phyloP scores from a whole-genome alignment of 148 eudicot genomes.

The Silene latifolia region DNA sequence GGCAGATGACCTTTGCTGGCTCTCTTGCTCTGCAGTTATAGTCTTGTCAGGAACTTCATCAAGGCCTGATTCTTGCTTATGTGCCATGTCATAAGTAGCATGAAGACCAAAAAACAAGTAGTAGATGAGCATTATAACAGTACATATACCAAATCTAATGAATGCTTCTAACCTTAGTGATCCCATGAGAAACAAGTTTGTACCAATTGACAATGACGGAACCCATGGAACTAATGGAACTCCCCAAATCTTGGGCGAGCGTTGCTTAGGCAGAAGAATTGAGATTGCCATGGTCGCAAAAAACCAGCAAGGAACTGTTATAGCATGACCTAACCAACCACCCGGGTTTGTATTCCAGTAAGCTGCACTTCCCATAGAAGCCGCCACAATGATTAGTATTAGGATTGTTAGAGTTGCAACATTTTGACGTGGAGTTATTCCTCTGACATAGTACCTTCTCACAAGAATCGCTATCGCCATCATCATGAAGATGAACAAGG shows the following conservation, averaged over 20 bases:
- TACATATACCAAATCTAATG: slow-evolving; percentile 31
- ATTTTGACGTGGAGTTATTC: slow-evolving; percentile 35
- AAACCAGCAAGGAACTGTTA: slow-evolving; percentile 55
- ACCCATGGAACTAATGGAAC: slow-evolving; percentile 72
- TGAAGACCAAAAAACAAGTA: slow-evolving; percentile 48
- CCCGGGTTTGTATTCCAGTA: slow-evolving; percentile 43
- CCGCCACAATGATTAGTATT: slow-evolving; percentile 39
- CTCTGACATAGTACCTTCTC: slow-evolving; percentile 52
- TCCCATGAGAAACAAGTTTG: slow-evolving; percentile 67
- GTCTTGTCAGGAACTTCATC: slow-evolving; percentile 4
- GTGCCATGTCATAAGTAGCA: slow-evolving; percentile 49
- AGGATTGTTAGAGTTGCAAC: slow-evolving; percentile 31
- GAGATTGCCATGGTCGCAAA: slow-evolving; percentile 47
- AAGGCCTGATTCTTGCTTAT: neutral
- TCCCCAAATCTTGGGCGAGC: slow-evolving; percentile 64
- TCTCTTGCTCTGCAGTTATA: neutral
- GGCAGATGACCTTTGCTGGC: too few species aligned
- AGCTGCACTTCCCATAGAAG: slow-evolving; percentile 49
- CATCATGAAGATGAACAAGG: slow-evolving; percentile 64
- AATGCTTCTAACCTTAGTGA: slow-evolving; percentile 34
- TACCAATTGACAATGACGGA: slow-evolving; percentile 56
- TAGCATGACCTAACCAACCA: slow-evolving; percentile 46
- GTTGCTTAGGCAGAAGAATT: slow-evolving; percentile 40
- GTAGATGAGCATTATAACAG: slow-evolving; percentile 32
- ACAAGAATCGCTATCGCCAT: slow-evolving; percentile 63